Conservation (phyloP, 306 rosid species). For the Purshia tridentata region DNA sequence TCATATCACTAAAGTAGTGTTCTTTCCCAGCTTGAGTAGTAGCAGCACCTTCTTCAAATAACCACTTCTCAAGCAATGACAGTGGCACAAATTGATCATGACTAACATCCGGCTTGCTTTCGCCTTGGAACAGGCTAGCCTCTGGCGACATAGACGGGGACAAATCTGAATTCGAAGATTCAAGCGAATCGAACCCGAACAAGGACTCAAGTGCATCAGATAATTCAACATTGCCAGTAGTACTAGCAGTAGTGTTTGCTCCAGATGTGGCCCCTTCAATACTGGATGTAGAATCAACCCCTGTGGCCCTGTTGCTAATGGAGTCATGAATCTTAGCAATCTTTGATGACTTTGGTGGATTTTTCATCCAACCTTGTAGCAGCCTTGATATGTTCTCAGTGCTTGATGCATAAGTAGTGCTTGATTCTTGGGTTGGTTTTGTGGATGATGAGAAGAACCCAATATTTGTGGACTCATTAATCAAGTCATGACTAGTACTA, state of each 20-base stretch:
- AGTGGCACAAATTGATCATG: slow-evolving; percentile 40
- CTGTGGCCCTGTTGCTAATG: too few species aligned
- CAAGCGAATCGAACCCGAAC: slow-evolving; percentile 58
- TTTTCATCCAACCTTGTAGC: slow-evolving; percentile 49
- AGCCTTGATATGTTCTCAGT: slow-evolving; percentile 49
- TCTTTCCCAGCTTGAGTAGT: slow-evolving; percentile 41
- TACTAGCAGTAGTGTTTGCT: slow-evolving; percentile 20
- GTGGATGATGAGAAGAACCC: slow-evolving; percentile 7
- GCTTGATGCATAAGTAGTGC: slow-evolving; percentile 48
- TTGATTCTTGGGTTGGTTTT: neutral
- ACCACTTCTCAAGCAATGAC: slow-evolving; percentile 79
- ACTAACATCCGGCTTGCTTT: slow-evolving; percentile 39
- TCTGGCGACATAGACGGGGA: slow-evolving; percentile 60
- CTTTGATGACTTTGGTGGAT: slow-evolving; percentile 28
- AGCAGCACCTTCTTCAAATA: slow-evolving; percentile 58
- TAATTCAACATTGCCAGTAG: slow-evolving; percentile 19
- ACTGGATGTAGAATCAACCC: slow-evolving; percentile 49
- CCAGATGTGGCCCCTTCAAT: slow-evolving; percentile 36
- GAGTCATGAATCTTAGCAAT: neutral
- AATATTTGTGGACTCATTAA: neutral
- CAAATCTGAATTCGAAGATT: slow-evolving; percentile 60
- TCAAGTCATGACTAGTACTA: neutral
- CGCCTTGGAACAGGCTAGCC: slow-evolving; percentile 50
- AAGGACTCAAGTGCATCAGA: slow-evolving; percentile 46
- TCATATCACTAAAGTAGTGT: slow-evolving; percentile 31